A percentile compares a stretch with the other conserved stretches of the same genome.
Evolutionary conservation across 2,329 filamentous ascomycete species (phyloP).

Genomic region (Zalaria sp.): DNA sequence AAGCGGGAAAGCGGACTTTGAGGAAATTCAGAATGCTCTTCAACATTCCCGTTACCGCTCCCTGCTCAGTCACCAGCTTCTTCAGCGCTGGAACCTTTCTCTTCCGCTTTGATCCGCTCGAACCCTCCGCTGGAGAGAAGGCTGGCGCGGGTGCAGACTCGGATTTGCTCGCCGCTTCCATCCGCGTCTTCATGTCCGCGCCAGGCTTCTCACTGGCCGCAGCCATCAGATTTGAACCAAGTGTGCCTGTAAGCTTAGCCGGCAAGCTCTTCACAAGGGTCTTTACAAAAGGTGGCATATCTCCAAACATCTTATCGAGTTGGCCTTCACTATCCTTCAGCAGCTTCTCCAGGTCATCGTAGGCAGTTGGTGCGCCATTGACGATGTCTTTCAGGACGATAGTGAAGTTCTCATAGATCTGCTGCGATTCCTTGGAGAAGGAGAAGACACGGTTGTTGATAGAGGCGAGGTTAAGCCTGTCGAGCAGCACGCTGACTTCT

Average conservation of each 20-base stretch:
- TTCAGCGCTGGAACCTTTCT: slow-evolving; percentile 59
- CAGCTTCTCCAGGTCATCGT: slow-evolving; percentile 67
- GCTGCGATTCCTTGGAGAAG: slow-evolving; percentile 69
- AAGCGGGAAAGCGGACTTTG: slow-evolving; percentile 75
- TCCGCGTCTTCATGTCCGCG: slow-evolving; percentile 23
- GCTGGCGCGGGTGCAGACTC: background rate
- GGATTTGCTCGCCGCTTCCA: slow-evolving; percentile 19
- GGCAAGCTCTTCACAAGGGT: slow-evolving; percentile 78
- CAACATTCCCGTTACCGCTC: slow-evolving; percentile 71
- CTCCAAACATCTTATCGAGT: slow-evolving; percentile 47
- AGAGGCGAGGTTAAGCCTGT: slow-evolving; percentile 69
- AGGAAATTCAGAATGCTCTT: slow-evolving; percentile 84
- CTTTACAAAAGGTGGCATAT: slow-evolving; percentile 65
- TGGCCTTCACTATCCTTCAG: slow-evolving; percentile 50
- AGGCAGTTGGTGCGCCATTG: slow-evolving; percentile 86
- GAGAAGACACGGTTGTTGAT: slow-evolving; percentile 77
- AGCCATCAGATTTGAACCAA: slow-evolving; percentile 73
- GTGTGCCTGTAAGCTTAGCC: slow-evolving; percentile 58
- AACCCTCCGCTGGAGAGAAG: background rate
- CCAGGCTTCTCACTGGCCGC: slow-evolving; percentile 56
- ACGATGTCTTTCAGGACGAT: slow-evolving; percentile 83
- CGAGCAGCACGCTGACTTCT: slow-evolving; percentile 67
- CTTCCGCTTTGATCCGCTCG: slow-evolving; percentile 30
- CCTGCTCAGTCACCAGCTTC: slow-evolving; percentile 70
- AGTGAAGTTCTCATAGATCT: slow-evolving; percentile 72